Conservation (phyloP, 352 stramenopile genomes). For the Thalassiosira exigua region DNA sequence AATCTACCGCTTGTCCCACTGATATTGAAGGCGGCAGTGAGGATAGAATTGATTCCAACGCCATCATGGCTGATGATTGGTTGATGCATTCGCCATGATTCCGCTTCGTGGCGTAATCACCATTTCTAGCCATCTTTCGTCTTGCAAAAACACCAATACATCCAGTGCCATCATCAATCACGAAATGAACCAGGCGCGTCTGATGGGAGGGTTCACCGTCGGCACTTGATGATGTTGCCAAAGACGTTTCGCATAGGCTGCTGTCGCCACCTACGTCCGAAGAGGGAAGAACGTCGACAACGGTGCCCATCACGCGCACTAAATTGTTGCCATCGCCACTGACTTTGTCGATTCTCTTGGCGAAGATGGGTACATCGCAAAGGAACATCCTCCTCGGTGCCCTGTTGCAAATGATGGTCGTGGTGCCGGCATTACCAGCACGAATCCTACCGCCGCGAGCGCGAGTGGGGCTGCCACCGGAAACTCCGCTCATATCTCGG, state of each 20-base stretch:
- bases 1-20: constrained; percentile 35
- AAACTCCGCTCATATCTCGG: too few relatives aligned
- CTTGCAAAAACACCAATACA: constrained; percentile 29
- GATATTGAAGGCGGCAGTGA: neutral
- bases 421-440: too few relatives aligned
- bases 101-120: too few relatives aligned
- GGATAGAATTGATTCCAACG: constrained; percentile 5
- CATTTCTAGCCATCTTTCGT: constrained; percentile 7
- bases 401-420: neutral
- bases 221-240: too few relatives aligned
- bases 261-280: too few relatives aligned
- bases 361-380: constrained; percentile 17
- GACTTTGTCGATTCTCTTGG: too few relatives aligned
- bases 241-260: too few relatives aligned
- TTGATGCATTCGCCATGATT: too few relatives aligned
- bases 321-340: neutral
- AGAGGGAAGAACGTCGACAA: constrained; percentile 33
- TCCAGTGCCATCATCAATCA: constrained; percentile 42
- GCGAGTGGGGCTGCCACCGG: too few relatives aligned
- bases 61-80: neutral
- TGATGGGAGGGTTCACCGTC: neutral
- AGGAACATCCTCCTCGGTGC: constrained; percentile 37
- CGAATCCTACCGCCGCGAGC: too few relatives aligned
- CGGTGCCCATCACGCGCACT: constrained; percentile 35
- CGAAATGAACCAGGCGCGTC: neutral